Percentiles rank a stretch among this genome's conserved stretches.
Conservation (phyloP, 208 protist genomes). For the Trypanosoma vivax region DNA sequence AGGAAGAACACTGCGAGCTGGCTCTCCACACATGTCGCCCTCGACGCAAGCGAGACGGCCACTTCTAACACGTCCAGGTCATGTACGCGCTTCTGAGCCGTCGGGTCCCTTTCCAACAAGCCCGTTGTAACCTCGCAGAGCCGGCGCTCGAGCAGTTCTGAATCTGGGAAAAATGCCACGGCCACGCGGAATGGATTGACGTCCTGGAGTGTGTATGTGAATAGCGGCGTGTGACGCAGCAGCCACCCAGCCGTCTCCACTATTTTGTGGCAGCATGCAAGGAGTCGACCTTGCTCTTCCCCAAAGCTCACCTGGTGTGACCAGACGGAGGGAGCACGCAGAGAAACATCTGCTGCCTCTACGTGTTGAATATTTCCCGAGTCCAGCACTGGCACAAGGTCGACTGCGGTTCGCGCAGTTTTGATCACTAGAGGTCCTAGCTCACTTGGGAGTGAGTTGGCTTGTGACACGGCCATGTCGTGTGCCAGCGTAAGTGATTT, state of each 20-base stretch:
- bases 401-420: constrained; percentile 12
- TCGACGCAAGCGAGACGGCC: constrained; percentile 30
- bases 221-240: constrained; percentile 10
- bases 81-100: constrained; percentile 22
- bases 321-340: constrained; percentile 13
- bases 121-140: constrained; percentile 56
- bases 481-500: constrained; percentile 42
- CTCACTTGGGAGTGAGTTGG: constrained; percentile 28
- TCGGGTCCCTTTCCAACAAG: constrained; percentile 8
- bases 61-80: constrained; percentile 70
- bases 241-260: constrained; percentile 19
- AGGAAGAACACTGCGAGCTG: constrained; percentile 45
- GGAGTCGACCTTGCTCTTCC: constrained; percentile 16
- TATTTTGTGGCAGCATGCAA: constrained; percentile 14
- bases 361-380: constrained; percentile 5
- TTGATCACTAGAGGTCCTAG: constrained; percentile 39
- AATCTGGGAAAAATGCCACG: constrained; percentile 32
- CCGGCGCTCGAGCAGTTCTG: constrained; percentile 29
- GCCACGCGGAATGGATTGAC: constrained; percentile 53
- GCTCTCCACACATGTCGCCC: constrained; percentile 37
- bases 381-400: constrained; percentile 18
- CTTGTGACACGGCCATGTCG: constrained; percentile 36
- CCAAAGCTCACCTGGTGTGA: constrained; percentile 9
- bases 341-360: neutral
- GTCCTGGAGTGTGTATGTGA: constrained; percentile 28